Base-by-base conservation (phyloP, 176 grass and related monocot species). In the Eleusine indica region DNA sequence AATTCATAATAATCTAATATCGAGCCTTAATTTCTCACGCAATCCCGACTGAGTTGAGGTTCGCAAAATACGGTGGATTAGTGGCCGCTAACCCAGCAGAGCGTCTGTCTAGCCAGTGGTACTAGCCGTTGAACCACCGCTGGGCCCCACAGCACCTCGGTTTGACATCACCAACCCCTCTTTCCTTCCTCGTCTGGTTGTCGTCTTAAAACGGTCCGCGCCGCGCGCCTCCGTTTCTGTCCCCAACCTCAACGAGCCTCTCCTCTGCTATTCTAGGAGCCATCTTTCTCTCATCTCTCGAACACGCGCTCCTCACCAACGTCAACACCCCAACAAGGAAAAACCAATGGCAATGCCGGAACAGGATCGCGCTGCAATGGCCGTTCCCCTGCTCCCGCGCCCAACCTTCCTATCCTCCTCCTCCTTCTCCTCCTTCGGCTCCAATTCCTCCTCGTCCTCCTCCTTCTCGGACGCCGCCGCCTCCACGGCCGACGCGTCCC, bases 101-200 rank as follows among this genome's bases (percentile, higher is more conserved):
- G 44, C 44, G 29, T 73, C 79, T 80, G 80, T 56, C 74, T 38
- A 16, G 16, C 37, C 10, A 85, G 87, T 89, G 11, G 25, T 13
- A 64, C 61, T 64, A 89, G 87, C 87, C 82, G 87, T 89, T 89
- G 82, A 76, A 80, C 87, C n/a, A 71, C 64, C 37, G 32, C 49
- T 3, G 22, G 57, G 22, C 1, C 25, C n/a, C 60, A 63, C 60
- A 9, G 10, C n/a, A 12, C 9, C 60, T 58, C 18, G 54, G 12
- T 52, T 17, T 52, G 49, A 52, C 49, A 52, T 52, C 49, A 52
- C 58, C 58, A 21, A 61, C 58, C 21, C 7, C 25, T 25, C 25
- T 25, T 25, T 25, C 25, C 7, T 8, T 11, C 6, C 19, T 3
- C 21, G 53, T 53, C 51, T 32, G 28, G 80, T 79, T 75, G 43